Percentiles rank a stretch among this genome's conserved stretches.
These are phyloP conservation scores for Macrotyloma uniflorum DNA, from an alignment of 306 rosid species.

Conservation along the genomic window DNA sequence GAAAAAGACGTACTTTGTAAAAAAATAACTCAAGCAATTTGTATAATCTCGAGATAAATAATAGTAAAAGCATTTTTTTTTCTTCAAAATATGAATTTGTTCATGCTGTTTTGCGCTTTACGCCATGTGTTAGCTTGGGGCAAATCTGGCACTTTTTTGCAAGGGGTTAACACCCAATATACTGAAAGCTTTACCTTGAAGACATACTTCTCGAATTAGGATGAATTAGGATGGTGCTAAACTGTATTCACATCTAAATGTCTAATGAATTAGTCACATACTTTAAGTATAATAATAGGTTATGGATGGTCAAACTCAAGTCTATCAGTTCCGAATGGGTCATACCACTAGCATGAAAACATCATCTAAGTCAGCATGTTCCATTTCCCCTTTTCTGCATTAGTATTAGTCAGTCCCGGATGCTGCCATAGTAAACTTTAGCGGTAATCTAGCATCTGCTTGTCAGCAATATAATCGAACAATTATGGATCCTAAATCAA, in stretches of 20 bases:
- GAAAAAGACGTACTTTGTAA: too few species aligned
- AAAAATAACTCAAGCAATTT: too few species aligned
- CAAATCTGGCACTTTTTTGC: background rate
- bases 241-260: background rate
- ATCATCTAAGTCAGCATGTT: background rate
- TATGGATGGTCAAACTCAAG: background rate
- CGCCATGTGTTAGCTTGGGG: background rate
- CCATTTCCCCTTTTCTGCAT: background rate
- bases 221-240: background rate
- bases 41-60: too few species aligned
- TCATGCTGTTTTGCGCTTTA: background rate
- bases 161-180: background rate
- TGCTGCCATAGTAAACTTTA: background rate
- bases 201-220: background rate
- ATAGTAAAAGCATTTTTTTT: too few species aligned
- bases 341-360: slow-evolving; percentile 6
- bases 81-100: background rate
- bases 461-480: slow-evolving; percentile 15
- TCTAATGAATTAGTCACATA: too few species aligned
- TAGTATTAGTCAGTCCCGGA: background rate
- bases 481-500: slow-evolving; percentile 38
- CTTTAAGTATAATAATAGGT: background rate
- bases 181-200: background rate
- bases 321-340: background rate
- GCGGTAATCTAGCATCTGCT: slow-evolving; percentile 17